Base-by-base conservation (phyloP, 2,329 filamentous ascomycete species). In the Salinomyces thailandicus region DNA sequence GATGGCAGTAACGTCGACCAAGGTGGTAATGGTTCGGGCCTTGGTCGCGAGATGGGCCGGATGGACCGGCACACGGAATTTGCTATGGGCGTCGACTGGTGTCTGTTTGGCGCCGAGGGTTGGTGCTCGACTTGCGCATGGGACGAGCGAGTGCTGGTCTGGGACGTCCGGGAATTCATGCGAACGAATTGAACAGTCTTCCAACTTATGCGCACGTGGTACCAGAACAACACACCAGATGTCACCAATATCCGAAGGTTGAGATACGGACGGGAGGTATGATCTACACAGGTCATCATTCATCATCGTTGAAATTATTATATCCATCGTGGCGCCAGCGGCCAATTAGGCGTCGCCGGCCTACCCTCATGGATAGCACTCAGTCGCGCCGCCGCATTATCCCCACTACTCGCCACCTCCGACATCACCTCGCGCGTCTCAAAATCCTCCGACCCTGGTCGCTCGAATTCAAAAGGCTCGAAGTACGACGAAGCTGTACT, bases 41-140 rank as follows among this genome's bases (percentile, higher is more conserved):
- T 55, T 17, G 55, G 50, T 8, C 66, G 71, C 16, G 79, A 94
- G 60, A 64, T 94, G 50, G 87, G 86, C 3, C 64, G 85, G 26
- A 95, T 98, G 87, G 86, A 84, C 39, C 67, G 77, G 13, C 91
- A 98, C 60, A 95, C 89, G 1, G 91, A 98, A 64, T 98, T 98
- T 53, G 86, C 82, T 7, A 94, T 86, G 3, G 91, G 91, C 5
- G 83, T 96, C 1, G 91, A 98, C 59, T 98, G 93, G 91, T 98
- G 91, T 62, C 62, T 98, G 30, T 98, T 98, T 60, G 91, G 91
- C 4, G 81, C 77, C 16, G 87, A 93, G 46, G 91, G 91, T 4
- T 98, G 91, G 91, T 87, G 87, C 48, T 87, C 91, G 2, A 93
- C 84, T 44, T 84, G 82, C 2, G 87, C 85, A 1, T 98, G 91